Conservation (phyloP, 2,329 filamentous ascomycete genomes). For the Sphaerulina vaccinii region DNA sequence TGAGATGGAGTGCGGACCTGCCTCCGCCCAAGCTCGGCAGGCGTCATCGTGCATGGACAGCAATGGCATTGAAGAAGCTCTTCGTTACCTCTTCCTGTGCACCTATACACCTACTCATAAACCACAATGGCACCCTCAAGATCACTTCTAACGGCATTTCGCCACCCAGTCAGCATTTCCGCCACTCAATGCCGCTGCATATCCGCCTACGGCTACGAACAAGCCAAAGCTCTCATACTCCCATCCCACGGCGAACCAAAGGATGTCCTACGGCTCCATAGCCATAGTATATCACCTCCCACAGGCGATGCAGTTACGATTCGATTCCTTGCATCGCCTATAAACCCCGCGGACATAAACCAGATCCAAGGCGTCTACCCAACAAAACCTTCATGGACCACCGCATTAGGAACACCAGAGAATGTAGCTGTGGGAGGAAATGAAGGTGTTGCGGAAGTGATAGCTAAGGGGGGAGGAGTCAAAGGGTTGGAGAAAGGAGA, state of each 20-base stretch:
- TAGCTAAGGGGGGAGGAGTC: conserved; percentile 62
- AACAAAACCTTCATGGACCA: conserved; percentile 73
- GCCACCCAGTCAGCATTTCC: not conserved
- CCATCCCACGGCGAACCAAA: conserved; percentile 71
- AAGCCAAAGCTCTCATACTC: conserved; percentile 79
- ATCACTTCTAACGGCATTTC: conserved; percentile 16
- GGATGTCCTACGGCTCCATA: conserved; percentile 68
- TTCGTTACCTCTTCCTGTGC: not conserved
- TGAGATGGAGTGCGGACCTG: conserved; percentile 1
- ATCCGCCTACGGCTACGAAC: conserved; percentile 73
- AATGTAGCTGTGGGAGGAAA: conserved; percentile 82
- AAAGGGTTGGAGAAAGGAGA: conserved; percentile 71
- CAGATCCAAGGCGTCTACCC: conserved; percentile 97
- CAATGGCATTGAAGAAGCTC: not conserved
- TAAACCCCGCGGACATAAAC: conserved; percentile 98
- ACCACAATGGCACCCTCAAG: conserved; percentile 27
- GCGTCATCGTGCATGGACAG: conserved; percentile 3
- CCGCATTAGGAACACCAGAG: conserved; percentile 69
- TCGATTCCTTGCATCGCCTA: conserved; percentile 82
- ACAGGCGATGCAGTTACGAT: conserved; percentile 72
- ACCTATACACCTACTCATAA: not conserved
- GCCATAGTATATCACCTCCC: conserved; percentile 72
- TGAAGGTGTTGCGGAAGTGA: conserved; percentile 91
- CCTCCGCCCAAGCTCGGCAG: conserved; percentile 4
- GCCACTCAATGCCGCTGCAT: conserved; percentile 43